Evolutionary conservation across 768 basidiomycete species (phyloP), one percentile per base, ranked within the genome.

Genomic region (Mycena olivaceomarginata): DNA sequence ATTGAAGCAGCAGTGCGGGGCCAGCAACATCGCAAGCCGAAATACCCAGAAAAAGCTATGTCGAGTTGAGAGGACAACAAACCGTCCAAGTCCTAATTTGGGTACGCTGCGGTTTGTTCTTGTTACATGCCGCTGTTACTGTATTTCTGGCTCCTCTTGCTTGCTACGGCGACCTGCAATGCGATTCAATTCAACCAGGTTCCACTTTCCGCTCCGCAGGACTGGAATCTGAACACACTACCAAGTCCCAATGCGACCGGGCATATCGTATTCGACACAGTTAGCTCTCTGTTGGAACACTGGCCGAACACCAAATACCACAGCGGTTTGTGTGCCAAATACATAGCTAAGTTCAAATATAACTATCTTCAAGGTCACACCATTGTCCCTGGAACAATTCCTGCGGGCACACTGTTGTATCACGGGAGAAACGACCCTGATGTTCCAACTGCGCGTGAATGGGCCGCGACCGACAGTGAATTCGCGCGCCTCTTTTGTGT

Each of bases 391-490:
- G 86, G 80, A 4, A 84, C 78, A 7, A 81, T 88, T 22, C 84
- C 86, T 0, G 41, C 78, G 1, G 87, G 88, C 10, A 88, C 87
- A 1, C 70, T 87, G 8, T 77, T 88, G 0, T 88, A 87, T 69
- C 87, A 88, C 63, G 88, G 87, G 12, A 82, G 85, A 3, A 56
- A 12, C 46, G 77, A 75, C 12, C 31, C 81, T 39, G 76, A 82
- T 15, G 56, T 84, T 15, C 87, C 87, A 4, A 70, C 79, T 2
- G 62, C 63, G 5, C 84, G 83, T 10, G 87, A 88, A 63, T 89
- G 88, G 88, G 79, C 83, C 22, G 83, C 88, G 0, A 83, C 82
- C 3, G 88, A 88, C 77, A 85, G 87, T 45, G 88, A 88, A 76
- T 87, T 87, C 68, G 85, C 87, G 9, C 70, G 70, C 25, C 13